Conservation (phyloP, 1,284 basidiomycete species). For the Rhodotorula sp. region DNA sequence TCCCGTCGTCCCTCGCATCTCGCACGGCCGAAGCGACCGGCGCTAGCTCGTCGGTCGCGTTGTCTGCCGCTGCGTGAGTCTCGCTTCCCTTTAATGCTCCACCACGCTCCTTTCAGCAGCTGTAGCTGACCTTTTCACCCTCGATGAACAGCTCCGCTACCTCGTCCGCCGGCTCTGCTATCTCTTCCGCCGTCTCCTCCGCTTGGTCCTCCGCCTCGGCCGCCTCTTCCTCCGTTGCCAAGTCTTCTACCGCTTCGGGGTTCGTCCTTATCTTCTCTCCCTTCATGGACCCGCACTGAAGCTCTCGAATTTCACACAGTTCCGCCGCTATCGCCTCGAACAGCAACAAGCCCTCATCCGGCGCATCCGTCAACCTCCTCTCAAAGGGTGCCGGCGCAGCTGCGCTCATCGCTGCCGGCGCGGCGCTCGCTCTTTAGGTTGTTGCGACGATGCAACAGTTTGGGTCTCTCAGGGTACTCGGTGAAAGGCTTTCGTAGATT, state of each 20-base stretch:
- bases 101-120: too few species aligned
- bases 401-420: constrained; percentile 9
- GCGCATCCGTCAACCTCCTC: not conserved
- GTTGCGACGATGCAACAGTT: not conserved
- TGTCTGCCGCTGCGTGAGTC: not conserved
- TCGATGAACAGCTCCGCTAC: not conserved
- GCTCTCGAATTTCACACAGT: not conserved
- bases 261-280: not conserved
- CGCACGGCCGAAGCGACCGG: not conserved
- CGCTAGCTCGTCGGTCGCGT: not conserved
- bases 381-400: constrained; percentile 4
- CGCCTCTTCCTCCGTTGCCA: not conserved
- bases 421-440: constrained; percentile 1
- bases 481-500: not conserved
- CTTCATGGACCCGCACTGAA: not conserved
- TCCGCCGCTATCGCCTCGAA: constrained; percentile 2
- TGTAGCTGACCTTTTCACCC: not conserved
- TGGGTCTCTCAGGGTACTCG: not conserved
- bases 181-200: not conserved
- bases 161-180: not conserved
- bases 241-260: not conserved
- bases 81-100: not conserved
- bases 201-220: not conserved
- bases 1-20: constrained; percentile 4
- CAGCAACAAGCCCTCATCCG: not conserved